Evolutionary conservation across 2,329 filamentous ascomycete genomes (phyloP), one percentile per base, ranked within the genome.

Genomic region (Metarhizium rileyi): DNA sequence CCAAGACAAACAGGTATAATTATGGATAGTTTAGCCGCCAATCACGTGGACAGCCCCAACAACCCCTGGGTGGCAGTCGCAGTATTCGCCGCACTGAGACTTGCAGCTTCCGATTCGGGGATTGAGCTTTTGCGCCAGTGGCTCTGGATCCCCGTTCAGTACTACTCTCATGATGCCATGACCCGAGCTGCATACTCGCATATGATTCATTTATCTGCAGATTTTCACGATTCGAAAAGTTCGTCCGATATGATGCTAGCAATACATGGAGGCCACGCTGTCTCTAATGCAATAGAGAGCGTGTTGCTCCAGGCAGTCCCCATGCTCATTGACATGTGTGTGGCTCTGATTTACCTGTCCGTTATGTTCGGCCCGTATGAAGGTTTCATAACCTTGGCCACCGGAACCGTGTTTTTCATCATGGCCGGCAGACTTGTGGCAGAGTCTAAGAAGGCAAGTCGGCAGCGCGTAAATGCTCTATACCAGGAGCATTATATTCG

Each of bases 1-100:
- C 89, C 89, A n/a, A 78, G 86, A 20, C 87, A 93, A 61, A 79
- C 91, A 28, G 89, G 88, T 55, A 80, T 87, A 51, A 82, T 95
- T 54, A 83, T 87, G 55, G 81, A 93, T 59, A 78, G 78, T 52
- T 69, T 94, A 22, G 20, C 48, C 7, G 20, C 38, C 14, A 35
- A 26, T 4, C 12, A 25, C 16, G 74, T 74, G 27, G 70, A 73
- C 8, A 63, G 60, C 33, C 66, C 71, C 41, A 70, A 64, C 50
- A 74, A 70, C 47, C 71, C 74, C 1, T 80, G 77, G 77, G 54
- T 70, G 3, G 72, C 78, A 23, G 74, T 80, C 2, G 52, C 73
- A 20, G 63, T 77, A 18, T 80, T 78, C 52, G 75, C 75, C 10
- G 60, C 61, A 7, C 66, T 81, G 27, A 72, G 74, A 47, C 63